Conservation (phyloP, 257 asterid species). For the Avicennia marina region DNA sequence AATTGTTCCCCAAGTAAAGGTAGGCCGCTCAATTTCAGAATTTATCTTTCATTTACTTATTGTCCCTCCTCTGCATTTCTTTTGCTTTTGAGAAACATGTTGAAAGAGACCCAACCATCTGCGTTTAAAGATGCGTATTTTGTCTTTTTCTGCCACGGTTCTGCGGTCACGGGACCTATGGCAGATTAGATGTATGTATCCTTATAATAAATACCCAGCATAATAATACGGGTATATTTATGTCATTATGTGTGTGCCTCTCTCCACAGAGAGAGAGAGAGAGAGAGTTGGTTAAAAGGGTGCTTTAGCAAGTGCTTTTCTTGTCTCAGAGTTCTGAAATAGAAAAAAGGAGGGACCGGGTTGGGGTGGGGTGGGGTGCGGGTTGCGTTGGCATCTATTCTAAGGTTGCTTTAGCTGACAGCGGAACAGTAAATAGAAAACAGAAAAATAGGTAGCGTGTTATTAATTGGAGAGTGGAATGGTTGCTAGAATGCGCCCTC, state of each 20-base stretch:
- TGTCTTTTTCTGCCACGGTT: slow-evolving; percentile 21
- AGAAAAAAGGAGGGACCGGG: slow-evolving; percentile 7
- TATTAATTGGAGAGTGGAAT: slow-evolving; percentile 19
- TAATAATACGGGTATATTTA: too few relatives aligned
- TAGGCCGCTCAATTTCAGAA: neutral
- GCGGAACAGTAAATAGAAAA: slow-evolving; percentile 6
- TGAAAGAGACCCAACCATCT: slow-evolving; percentile 26
- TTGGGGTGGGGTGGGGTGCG: neutral
- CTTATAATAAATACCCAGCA: neutral
- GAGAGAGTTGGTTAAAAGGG: slow-evolving; percentile 12
- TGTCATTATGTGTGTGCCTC: neutral
- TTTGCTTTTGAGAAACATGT: slow-evolving; percentile 16
- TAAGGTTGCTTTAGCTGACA: slow-evolving; percentile 15
- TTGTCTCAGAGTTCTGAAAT: slow-evolving; percentile 20
- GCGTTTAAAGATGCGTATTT: slow-evolving; percentile 23
- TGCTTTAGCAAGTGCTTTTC: slow-evolving; percentile 7
- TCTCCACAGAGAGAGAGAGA: neutral
- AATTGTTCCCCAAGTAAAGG: neutral
- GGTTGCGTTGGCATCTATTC: slow-evolving; percentile 7
- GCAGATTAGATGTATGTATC: slow-evolving; percentile 2
- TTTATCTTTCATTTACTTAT: neutral
- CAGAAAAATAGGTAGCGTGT: neutral
- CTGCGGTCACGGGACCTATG: slow-evolving; percentile 17
- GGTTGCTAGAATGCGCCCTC: slow-evolving; percentile 26
- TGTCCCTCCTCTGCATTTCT: slow-evolving; percentile 7